These are phyloP conservation scores for Cephalotrichum gorgonifer DNA, from an alignment of 2,329 filamentous ascomycete genomes.

Conservation along the genomic window DNA sequence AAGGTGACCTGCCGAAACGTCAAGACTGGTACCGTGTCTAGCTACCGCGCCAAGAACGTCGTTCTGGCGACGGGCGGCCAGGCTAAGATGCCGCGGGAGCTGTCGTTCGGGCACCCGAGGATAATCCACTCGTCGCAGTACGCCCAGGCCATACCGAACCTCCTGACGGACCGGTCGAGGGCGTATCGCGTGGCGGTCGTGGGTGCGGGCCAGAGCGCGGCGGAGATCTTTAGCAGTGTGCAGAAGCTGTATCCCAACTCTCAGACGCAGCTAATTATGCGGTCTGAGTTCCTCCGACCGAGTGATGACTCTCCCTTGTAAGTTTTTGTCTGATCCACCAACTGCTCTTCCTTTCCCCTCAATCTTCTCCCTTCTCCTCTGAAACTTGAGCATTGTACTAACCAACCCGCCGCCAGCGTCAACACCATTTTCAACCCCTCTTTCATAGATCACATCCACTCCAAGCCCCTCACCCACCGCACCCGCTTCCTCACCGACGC, in stretches of 20 bases:
- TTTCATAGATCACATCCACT: constrained; percentile 67
- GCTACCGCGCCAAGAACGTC: constrained; percentile 55
- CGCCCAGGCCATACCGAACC: constrained; percentile 48
- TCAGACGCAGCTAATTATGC: constrained; percentile 68
- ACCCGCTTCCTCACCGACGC: constrained; percentile 53
- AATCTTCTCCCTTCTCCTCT: constrained; percentile 2
- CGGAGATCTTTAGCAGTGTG: constrained; percentile 90
- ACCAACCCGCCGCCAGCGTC: constrained; percentile 45
- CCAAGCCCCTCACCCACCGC: constrained; percentile 53
- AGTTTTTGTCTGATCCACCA: constrained; percentile 23
- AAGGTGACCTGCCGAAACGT: constrained; percentile 54
- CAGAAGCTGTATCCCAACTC: constrained; percentile 74
- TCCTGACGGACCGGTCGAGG: constrained; percentile 37
- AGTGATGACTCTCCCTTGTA: constrained; percentile 96
- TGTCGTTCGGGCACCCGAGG: constrained; percentile 59
- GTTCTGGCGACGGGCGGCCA: constrained; percentile 47
- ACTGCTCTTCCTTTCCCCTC: not conserved
- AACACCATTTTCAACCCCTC: constrained; percentile 95
- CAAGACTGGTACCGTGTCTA: constrained; percentile 41
- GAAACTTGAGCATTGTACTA: constrained; percentile 8
- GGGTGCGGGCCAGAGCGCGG: constrained; percentile 83
- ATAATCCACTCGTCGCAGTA: constrained; percentile 89
- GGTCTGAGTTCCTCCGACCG: constrained; percentile 71
- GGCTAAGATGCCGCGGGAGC: constrained; percentile 58
- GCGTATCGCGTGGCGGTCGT: constrained; percentile 73